Evolutionary conservation across 192 early-diverging fungal genomes (phyloP).

Genomic region (Polychytrium aggregatum): DNA sequence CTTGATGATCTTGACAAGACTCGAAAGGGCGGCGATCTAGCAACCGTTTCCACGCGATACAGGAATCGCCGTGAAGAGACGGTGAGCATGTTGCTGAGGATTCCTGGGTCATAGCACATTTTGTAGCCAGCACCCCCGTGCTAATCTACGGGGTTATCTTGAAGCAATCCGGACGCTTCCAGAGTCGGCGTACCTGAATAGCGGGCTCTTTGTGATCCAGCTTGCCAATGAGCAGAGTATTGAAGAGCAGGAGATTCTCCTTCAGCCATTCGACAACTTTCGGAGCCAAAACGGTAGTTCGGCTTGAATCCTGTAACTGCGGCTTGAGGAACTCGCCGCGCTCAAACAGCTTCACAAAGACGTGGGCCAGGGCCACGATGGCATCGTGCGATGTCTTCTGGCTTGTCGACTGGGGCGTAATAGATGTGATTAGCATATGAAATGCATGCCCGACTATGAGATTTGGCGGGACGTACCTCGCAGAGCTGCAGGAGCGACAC

Average conservation of each 20-base stretch:
- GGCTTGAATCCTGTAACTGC: too few species aligned
- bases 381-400: slow-evolving; percentile 20
- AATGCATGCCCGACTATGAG: neutral
- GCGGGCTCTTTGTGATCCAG: slow-evolving; percentile 3
- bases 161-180: slow-evolving; percentile 56
- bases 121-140: slow-evolving; percentile 48
- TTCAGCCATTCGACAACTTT: neutral
- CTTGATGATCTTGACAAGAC: slow-evolving; percentile 58
- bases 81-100: neutral
- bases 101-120: slow-evolving; percentile 41
- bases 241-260: too few species aligned
- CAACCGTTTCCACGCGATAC: neutral
- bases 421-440: neutral
- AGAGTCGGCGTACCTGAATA: slow-evolving; percentile 12
- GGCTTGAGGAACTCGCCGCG: slow-evolving; percentile 14
- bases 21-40: slow-evolving; percentile 56
- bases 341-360: slow-evolving; percentile 59
- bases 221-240: neutral
- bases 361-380: slow-evolving; percentile 45
- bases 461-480: slow-evolving; percentile 17
- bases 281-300: too few species aligned
- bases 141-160: slow-evolving; percentile 67
- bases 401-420: neutral
- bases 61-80: neutral
- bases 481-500: slow-evolving; percentile 47